Evolutionary conservation across 805 yeast species (phyloP).

Genomic region (Metschnikowia orientalis): DNA sequence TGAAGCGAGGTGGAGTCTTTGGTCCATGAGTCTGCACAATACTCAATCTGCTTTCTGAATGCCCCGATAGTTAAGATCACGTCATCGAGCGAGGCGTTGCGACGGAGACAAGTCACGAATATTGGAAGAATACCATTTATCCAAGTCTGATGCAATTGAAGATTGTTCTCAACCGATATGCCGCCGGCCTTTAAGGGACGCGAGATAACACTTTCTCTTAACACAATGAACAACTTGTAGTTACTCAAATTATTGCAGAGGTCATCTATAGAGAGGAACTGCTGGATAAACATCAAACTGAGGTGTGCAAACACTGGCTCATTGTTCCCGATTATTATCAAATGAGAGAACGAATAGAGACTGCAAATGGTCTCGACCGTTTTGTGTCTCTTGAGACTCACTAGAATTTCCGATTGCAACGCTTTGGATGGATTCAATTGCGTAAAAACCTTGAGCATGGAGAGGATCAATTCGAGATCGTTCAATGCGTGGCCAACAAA

Average conservation of each 20-base stretch:
- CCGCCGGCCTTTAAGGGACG: constrained; percentile 62
- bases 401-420: constrained; percentile 48
- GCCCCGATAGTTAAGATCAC: constrained; percentile 56
- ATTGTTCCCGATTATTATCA: constrained; percentile 47
- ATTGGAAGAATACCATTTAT: constrained; percentile 75
- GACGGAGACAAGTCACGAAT: constrained; percentile 52
- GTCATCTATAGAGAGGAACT: constrained; percentile 54
- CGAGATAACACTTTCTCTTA: constrained; percentile 74
- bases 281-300: constrained; percentile 62
- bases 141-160: constrained; percentile 76
- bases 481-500: constrained; percentile 49
- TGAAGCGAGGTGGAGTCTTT: constrained; percentile 44
- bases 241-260: constrained; percentile 65
- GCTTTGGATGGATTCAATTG: constrained; percentile 44
- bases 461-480: constrained; percentile 59
- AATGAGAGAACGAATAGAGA: constrained; percentile 64
- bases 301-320: constrained; percentile 72
- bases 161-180: constrained; percentile 45
- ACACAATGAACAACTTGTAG: constrained; percentile 58
- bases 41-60: constrained; percentile 62
- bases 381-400: constrained; percentile 51
- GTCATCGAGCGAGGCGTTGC: constrained; percentile 63
- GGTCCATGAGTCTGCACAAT: constrained; percentile 67
- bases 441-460: constrained; percentile 58
- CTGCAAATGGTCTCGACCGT: constrained; percentile 59